Base-by-base conservation (phyloP, 116 monocot species). In the Posidonia oceanica region DNA sequence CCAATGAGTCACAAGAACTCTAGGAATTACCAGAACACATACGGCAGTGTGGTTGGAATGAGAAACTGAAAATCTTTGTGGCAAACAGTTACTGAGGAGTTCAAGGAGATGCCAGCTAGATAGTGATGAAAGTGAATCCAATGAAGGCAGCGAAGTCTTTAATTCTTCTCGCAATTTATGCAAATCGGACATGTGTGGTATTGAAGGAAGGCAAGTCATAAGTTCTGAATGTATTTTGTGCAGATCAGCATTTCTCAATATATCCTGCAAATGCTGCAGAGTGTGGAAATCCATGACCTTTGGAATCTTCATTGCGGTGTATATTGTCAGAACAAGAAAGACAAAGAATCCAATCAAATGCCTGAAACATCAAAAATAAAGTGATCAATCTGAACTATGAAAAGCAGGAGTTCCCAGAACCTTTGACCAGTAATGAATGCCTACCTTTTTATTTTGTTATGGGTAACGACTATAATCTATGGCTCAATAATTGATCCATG, bases 301-400 rank as follows among this genome's bases (percentile, higher is more conserved):
- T 65, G 89, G 89, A 66, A 92, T 81, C 71, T 92, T 78, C 74
- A 64, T 84, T 66, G 89, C 85, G 3, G 89, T 97, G 77, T 92
- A 97, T 78, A 97, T 82, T 55, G 97, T 97, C 66, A 97, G 65
- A 68, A 73, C 78, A 63, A 92, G 92, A 73, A 97, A 97, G 54
- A 97, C 69, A 69, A 97, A 97, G 85, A 97, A 97, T 53, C 97
- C 97, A 69, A 92, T 85, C 79, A 97, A 83, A 77, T 97, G 97
- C 83, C 97, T 97, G 85, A 65, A 69, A 78, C 5, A 74, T 20
- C 36, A 7, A 70, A 63, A 52, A 72, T 4, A 37, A 36, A 48
- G 12, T 29, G 29, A 29, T 29, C 29, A 29, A 29, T 29, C 29
- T 29, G 29, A 29, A 29, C 29, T 29, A 29, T 29, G 29, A 29